Percentiles rank a stretch among this genome's conserved stretches.
These are phyloP conservation scores for Paspalum vaginatum DNA, from an alignment of 176 grass and related monocot genomes.

Conservation along the genomic window DNA sequence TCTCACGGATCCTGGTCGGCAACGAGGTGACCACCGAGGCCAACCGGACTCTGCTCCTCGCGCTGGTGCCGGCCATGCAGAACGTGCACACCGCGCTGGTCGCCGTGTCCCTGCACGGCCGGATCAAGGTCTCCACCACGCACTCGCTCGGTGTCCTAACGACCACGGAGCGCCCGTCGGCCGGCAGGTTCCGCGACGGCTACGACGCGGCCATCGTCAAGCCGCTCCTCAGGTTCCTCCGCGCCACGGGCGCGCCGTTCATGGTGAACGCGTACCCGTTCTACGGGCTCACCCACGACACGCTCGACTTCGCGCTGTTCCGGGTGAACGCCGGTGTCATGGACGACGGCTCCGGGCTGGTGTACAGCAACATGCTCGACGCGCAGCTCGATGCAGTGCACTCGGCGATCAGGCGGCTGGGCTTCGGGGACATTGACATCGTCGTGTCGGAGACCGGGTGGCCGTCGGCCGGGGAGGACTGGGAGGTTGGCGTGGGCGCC, in stretches of 20 bases:
- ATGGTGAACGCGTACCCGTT: constrained; percentile 94
- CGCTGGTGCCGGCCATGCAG: constrained; percentile 71
- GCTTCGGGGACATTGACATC: constrained; percentile 64
- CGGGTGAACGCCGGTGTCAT: constrained; percentile 49
- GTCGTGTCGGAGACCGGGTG: constrained; percentile 78
- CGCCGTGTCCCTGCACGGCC: constrained; percentile 30
- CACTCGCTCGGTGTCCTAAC: constrained; percentile 75
- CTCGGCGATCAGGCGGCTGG: constrained; percentile 58
- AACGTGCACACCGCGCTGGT: constrained; percentile 71
- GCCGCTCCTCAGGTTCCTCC: constrained; percentile 73
- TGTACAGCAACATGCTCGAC: constrained; percentile 84
- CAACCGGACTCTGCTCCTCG: constrained; percentile 53
- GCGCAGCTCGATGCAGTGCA: constrained; percentile 84
- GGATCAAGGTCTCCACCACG: constrained; percentile 61
- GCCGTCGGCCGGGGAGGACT: constrained; percentile 67
- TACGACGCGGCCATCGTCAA: constrained; percentile 48
- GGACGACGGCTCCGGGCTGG: constrained; percentile 53
- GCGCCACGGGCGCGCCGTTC: constrained; percentile 65
- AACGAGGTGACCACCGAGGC: constrained; percentile 65
- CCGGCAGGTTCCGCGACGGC: constrained; percentile 56
- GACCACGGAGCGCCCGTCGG: constrained; percentile 53
- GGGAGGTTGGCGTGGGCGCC: constrained; percentile 52
- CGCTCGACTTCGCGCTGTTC: constrained; percentile 76
- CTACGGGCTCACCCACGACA: constrained; percentile 56
- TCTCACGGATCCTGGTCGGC: constrained; percentile 69